These are phyloP conservation scores for Verticillium dahliae DNA, from an alignment of 2,329 filamentous ascomycete species.

Conservation along the genomic window DNA sequence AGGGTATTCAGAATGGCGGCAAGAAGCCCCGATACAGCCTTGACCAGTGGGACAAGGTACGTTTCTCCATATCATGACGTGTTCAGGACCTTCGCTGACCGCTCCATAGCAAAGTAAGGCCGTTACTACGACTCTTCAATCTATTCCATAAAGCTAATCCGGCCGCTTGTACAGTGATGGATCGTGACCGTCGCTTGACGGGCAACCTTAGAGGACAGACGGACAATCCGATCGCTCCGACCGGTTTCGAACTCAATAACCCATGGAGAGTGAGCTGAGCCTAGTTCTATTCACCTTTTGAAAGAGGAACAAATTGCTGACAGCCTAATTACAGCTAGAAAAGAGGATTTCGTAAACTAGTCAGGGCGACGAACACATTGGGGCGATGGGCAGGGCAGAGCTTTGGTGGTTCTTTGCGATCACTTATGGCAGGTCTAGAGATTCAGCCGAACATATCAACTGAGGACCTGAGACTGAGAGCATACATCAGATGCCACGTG, in stretches of 20 bases:
- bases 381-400: background rate
- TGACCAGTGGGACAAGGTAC: conserved; percentile 58
- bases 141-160: conserved; percentile 1
- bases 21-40: conserved; percentile 54
- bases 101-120: conserved; percentile 46
- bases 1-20: conserved; percentile 52
- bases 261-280: conserved; percentile 50
- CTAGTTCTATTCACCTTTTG: background rate
- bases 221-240: conserved; percentile 46
- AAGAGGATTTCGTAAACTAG: conserved; percentile 39
- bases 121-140: background rate
- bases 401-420: no score
- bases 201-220: conserved; percentile 52
- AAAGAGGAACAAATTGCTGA: no score
- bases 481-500: no score
- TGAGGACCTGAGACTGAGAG: no score
- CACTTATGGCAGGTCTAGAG: no score
- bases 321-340: conserved; percentile 31
- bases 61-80: conserved; percentile 12
- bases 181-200: conserved; percentile 55
- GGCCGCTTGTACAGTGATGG: conserved; percentile 48
- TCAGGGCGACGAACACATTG: background rate
- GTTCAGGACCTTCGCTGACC: conserved; percentile 18
- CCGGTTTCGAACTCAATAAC: conserved; percentile 57
- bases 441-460: no score